phyloP scores from a whole-genome alignment of 805 yeast species.

The Candida ficus region DNA sequence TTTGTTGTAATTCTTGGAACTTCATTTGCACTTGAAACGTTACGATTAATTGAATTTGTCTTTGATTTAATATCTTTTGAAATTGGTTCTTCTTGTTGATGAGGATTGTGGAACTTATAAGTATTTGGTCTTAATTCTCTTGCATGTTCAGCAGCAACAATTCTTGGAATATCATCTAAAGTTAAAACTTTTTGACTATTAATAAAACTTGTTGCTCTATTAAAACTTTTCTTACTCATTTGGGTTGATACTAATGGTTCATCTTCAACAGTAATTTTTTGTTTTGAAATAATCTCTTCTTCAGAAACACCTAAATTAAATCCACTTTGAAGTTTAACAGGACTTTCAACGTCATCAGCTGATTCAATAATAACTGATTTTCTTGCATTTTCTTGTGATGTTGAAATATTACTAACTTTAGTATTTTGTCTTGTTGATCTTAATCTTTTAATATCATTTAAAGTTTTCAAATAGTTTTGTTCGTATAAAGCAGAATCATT shows the following conservation, averaged over 20 bases:
- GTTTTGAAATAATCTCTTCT: conserved; percentile 20
- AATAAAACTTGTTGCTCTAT: conserved; percentile 65
- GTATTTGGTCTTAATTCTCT: conserved; percentile 91
- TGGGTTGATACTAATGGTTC: conserved; percentile 44
- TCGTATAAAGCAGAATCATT: conserved; percentile 26
- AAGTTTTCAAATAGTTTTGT: conserved; percentile 60
- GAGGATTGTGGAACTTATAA: conserved; percentile 65
- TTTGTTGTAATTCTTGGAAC: conserved; percentile 4
- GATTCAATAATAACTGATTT: conserved; percentile 56
- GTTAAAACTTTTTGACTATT: conserved; percentile 83
- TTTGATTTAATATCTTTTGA: conserved; percentile 19
- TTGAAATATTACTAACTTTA: conserved; percentile 37
- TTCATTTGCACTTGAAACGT: conserved; percentile 12
- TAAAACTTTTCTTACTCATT: conserved; percentile 44
- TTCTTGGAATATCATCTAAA: conserved; percentile 92
- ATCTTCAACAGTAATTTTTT: conserved; percentile 26
- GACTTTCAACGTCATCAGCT: conserved; percentile 17
- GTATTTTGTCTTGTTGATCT: conserved; percentile 69
- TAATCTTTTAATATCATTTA: conserved; percentile 71
- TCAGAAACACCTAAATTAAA: conserved; percentile 7
- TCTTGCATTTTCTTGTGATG: conserved; percentile 57
- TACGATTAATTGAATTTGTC: conserved; percentile 15
- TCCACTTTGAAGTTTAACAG: not conserved
- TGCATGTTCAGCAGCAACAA: conserved; percentile 96
- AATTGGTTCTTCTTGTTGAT: conserved; percentile 19